These are phyloP conservation scores for Pueraria montana DNA, from an alignment of 306 rosid genomes.

Conservation along the genomic window DNA sequence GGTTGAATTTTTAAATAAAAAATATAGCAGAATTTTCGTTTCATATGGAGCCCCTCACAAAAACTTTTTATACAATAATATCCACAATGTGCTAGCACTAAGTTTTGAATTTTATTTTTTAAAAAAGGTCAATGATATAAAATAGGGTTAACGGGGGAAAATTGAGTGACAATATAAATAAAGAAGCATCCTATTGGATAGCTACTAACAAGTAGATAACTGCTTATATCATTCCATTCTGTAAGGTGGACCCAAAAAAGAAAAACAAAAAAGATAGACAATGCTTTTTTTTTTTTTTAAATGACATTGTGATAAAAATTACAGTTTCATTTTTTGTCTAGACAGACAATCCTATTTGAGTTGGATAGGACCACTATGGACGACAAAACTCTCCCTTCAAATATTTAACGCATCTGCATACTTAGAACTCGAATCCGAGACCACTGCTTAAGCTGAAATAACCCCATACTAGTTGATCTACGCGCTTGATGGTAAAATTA, in stretches of 20 bases:
- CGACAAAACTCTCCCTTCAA: no score
- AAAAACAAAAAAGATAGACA: background rate
- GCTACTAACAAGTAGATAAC: background rate
- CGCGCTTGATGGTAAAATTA: no score
- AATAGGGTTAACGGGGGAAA: constrained; percentile 16
- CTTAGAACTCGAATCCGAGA: no score
- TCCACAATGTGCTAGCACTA: constrained; percentile 31
- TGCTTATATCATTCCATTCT: constrained; percentile 3
- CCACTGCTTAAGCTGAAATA: no score
- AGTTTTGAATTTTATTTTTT: constrained; percentile 14
- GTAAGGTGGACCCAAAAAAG: background rate
- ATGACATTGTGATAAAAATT: constrained; percentile 3
- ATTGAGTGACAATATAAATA: background rate
- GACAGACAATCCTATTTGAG: no score
- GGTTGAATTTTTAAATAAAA: background rate
- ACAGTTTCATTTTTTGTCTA: no score
- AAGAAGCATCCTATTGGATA: background rate
- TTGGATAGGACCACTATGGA: no score
- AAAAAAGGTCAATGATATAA: constrained; percentile 3
- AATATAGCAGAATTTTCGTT: background rate
- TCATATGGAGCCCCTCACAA: background rate
- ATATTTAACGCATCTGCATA: no score
- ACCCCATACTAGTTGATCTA: no score
- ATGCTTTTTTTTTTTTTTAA: background rate
- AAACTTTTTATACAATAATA: background rate